Evolutionary conservation across 371 early-diverging fungal genomes (phyloP), one percentile per base, ranked within the genome.

Genomic region (Mortierella polycephala): DNA sequence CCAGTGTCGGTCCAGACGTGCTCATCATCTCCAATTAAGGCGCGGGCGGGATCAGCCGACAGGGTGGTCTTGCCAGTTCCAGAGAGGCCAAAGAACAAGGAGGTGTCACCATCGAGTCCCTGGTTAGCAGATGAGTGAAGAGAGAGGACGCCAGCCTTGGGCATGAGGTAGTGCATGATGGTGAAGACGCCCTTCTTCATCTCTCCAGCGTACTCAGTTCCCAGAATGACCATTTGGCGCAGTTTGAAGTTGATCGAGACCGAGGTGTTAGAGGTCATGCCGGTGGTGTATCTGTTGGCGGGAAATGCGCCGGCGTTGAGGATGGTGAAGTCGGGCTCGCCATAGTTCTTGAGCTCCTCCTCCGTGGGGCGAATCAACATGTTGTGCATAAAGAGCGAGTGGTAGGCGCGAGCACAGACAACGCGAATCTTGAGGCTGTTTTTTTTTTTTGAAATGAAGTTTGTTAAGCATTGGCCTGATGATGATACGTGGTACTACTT

Each of bases 111-210:
- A 45, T 88, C 71, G 50, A 93, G 91, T 59, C 97, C 96, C 85
- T 96, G 96, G 85, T 98, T 98, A 77, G 96, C 96, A 71, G 94
- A 94, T 18, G 98, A 96, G 90, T 98, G 99, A 68, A 98, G 91
- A 23, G 97, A 96, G 16, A 98, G 88, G 39, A 97, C 97, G 69
- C 97, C 96, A 50, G 94, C 93, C 87, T 96, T 96, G 57, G 98
- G 91, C 98, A 97, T 97, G 81, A 95, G 86, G 89, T 98, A 97
- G 88, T 98, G 97, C 98, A 98, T 97, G 64, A 98, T 96, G 55
- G 97, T 96, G 85, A 98, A 97, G 69, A 90, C 87, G 65, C 98
- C 98, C 91, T 98, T 98, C 89, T 97, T 98, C 98, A 98, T 98
- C 87, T 98, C 98, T 79, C 98, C 98, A 63, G 98, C 98, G 82